Base-by-base conservation (phyloP, 2,329 filamentous ascomycete species). In the Claviceps sp. region DNA sequence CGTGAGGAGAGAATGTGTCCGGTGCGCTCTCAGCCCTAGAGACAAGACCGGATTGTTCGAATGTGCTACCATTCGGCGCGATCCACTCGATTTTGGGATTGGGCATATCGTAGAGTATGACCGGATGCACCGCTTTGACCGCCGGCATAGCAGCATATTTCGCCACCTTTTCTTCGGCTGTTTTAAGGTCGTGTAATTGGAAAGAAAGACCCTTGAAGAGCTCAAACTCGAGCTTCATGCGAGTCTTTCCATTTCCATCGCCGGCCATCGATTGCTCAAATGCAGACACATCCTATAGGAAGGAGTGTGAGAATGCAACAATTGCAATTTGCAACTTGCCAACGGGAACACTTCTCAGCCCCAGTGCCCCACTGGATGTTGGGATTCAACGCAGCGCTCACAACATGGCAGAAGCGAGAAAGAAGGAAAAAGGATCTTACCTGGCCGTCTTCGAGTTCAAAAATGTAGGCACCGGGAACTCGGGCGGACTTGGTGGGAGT, bases 61-160 rank as follows among this genome's bases (percentile, higher is more conserved):
- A 51, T 39, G 55, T 54, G 50, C 63, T 57, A 14, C 57, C 57
- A 51, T 62, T 61, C 14, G 3, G 71, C 73, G 22, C 26, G 26
- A 68, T 64, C 68, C 72, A 72, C 53, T 72, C 63, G 36, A 77
- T 58, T 48, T 71, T 66, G 54, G 72, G 66, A n/a, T 71, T 64
- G 2, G 75, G 75, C 5, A 76, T 62, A 1, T 64, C 59, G 58
- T 73, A 74, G 26, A 69, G 58, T 51, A 65, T 63, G 29, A 78
- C 71, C 0, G 73, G 74, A 68, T 70, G 78, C 29, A 76, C 64
- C 26, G 65, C 62, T 66, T 74, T 76, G 57, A 80, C 68, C 42
- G 65, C 68, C 0, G 71, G 63, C 49, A 75, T 60, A 5, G 60
- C 58, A 1, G 66, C 65, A 52, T 79, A 64, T 56, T 68, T 64